Evolutionary conservation across 1,139 yeast genomes (phyloP).

Genomic region (Zygosaccharomyces sapae): DNA sequence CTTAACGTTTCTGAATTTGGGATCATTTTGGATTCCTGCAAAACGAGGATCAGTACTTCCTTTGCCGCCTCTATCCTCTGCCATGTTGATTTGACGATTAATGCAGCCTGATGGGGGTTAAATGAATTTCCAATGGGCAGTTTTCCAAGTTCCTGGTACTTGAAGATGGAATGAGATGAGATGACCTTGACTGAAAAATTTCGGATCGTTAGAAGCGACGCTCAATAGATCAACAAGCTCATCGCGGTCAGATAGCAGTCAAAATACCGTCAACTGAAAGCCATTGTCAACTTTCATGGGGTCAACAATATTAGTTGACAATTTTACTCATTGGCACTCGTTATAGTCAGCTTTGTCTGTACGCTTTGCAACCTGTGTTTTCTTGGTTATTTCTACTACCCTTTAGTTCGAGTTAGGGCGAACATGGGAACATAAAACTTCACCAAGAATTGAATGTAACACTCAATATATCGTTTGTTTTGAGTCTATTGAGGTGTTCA

Average conservation of each 20-base stretch:
- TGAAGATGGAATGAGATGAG: slow-evolving; percentile 7
- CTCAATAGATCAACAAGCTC: not conserved
- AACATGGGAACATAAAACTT: not conserved
- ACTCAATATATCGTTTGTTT: too few relatives aligned
- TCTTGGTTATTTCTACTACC: not conserved
- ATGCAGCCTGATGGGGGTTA: too few relatives aligned
- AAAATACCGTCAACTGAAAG: not conserved
- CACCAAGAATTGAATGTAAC: not conserved
- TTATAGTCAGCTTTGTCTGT: not conserved
- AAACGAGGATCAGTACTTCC: slow-evolving; percentile 69
- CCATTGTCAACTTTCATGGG: too few relatives aligned
- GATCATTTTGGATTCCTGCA: slow-evolving; percentile 76
- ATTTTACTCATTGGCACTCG: too few relatives aligned
- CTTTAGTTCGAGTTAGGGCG: not conserved
- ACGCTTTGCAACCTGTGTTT: not conserved
- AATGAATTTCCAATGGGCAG: not conserved
- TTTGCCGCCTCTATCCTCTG: slow-evolving; percentile 14
- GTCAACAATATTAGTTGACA: too few relatives aligned
- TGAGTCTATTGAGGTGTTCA: too few relatives aligned
- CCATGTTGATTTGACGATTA: slow-evolving; percentile 10
- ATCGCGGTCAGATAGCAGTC: not conserved
- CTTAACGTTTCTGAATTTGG: slow-evolving; percentile 76
- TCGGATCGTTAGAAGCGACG: slow-evolving; percentile 4
- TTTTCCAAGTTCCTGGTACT: not conserved
- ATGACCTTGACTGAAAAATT: slow-evolving; percentile 11